Evolutionary conservation across 164 flowering plant genomes (phyloP), one percentile per base, ranked within the genome.

Genomic region (Magnolia changhungtana): DNA sequence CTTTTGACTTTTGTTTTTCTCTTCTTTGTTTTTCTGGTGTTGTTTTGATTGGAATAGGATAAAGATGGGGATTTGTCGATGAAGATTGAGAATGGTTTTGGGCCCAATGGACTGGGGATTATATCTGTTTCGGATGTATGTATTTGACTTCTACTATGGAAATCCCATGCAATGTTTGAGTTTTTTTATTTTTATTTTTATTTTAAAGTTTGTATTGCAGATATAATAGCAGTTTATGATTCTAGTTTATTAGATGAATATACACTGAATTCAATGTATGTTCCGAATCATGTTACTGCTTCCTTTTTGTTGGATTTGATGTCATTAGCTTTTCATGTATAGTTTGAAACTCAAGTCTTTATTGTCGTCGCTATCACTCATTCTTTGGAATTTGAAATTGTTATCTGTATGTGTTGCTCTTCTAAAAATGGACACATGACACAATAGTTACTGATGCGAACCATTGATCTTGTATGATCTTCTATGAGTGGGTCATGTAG

Each of bases 41-140:
- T 29, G 71, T 31, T 68, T 68, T 68, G 49, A 16, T 68, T 19
- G 14, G 71, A 23, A 71, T 51, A 92, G 98, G 88, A 92, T 78
- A 87, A 80, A 79, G 79, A 73, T 75, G 85, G 81, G 65, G 96
- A 92, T 75, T 81, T 94, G 79, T 89, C 91, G 4, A 50, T 61
- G 81, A 89, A 89, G 88, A 92, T 94, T 59, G 97, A 92, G 80
- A 86, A 89, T 73, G 98, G 94, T 0, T 92, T 92, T 78, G 96
- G 98, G 67, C 92, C 93, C 0, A 83, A 86, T n/a, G 94, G 97
- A 8, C 81, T 94, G 76, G 98, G 97, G 20, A 92, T 94, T 71
- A 77, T 94, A 16, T 90, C 98, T 7, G 78, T 94, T 78, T 81
- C 91, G 8, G 85, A 85, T 76, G 98, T 92, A 86, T 13, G 72